phyloP scores from a whole-genome alignment of 176 grass and related monocot species.

The Bonia amplexicaulis region DNA sequence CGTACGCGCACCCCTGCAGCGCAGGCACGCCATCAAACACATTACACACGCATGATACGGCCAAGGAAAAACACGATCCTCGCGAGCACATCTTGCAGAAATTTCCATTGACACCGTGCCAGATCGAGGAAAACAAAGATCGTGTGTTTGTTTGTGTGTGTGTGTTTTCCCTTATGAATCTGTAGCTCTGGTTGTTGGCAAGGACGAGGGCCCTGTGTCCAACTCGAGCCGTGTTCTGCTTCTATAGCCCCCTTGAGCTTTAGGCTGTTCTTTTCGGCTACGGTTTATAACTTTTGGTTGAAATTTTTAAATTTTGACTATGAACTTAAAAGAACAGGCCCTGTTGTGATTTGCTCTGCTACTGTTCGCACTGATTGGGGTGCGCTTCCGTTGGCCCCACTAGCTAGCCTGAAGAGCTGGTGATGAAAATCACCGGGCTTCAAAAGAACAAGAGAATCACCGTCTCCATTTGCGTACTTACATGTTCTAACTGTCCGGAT shows the following conservation, averaged over 20 bases:
- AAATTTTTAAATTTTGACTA: no score
- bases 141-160: not conserved
- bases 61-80: not conserved
- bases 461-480: not conserved
- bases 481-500: not conserved
- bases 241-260: not conserved
- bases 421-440: not conserved
- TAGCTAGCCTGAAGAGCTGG: not conserved
- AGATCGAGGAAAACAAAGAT: not conserved
- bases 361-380: not conserved
- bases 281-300: no score
- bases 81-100: not conserved
- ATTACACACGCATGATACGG: not conserved
- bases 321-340: no score
- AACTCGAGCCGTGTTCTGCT: not conserved
- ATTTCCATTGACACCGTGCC: not conserved
- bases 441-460: not conserved
- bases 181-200: not conserved
- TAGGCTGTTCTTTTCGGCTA: no score
- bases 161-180: not conserved
- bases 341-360: no score
- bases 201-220: no score
- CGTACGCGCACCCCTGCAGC: conserved; percentile 43
- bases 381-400: not conserved
- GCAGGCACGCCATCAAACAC: not conserved